Base-by-base conservation (phyloP, 768 basidiomycete genomes). In the Trametes gibbosa region DNA sequence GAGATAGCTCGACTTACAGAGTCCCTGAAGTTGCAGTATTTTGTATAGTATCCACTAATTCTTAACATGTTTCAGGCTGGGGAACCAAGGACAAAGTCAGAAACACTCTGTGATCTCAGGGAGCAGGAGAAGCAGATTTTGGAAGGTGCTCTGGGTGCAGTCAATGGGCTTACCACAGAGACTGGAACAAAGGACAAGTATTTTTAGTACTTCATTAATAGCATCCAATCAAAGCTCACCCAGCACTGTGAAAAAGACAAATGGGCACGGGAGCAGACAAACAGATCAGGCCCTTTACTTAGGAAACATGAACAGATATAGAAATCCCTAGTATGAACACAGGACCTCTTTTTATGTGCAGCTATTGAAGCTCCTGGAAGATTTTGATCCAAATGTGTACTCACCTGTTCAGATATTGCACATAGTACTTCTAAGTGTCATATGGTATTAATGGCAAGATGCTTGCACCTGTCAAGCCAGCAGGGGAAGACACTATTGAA, bases 381-480 rank as follows among this genome's bases (percentile, higher is more conserved):
- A 69, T 6, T 60, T 80, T 1, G 73, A 81, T 61, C 73, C 78
- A 1, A 73, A 79, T 55, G 43, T 32, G 4, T 78, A 79, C 59
- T 77, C 78, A 1, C 77, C 78, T 2, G 73, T 78, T 0, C 76
- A 80, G 58, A 75, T 78, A 24, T 66, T 80, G 0, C 79, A 80
- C 59, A 72, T 75, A 3, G 63, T 79, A 24, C 66, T 80, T 0
- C 72, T 79, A 1, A 77, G 79, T 0, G 71, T 79, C 63, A 72
- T 80, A 35, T 80, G 81, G 48, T 81, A 81, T 58, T 72, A 77
- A 34, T 81, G 79, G 79, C 69, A 73, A 0, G 78, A 81, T 65
- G 65, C 69, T 14, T 53, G 58, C 7, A 17, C 49, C 10, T 29
- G 57, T 1, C 59, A 75, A 13, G 60, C 68, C 49, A 51, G 16